These are phyloP conservation scores for Colletotrichum musae DNA, from an alignment of 2,329 filamentous ascomycete genomes.

Conservation along the genomic window DNA sequence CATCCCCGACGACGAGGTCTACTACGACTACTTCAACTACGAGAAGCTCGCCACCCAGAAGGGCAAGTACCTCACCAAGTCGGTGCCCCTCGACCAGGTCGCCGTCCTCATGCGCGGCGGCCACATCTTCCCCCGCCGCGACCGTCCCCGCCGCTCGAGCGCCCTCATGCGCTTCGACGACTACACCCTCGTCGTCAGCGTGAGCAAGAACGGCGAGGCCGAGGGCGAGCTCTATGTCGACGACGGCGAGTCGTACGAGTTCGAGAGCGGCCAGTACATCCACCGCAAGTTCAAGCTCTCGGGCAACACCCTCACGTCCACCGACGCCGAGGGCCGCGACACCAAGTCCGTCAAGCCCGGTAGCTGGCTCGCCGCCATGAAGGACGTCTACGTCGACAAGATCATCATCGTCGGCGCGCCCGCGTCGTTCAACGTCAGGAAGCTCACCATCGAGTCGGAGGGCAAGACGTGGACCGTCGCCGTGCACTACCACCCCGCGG, in stretches of 20 bases:
- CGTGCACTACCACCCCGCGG: slow-evolving; percentile 70
- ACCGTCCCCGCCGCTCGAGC: slow-evolving; percentile 87
- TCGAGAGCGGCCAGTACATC: slow-evolving; percentile 87
- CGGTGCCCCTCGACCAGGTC: slow-evolving; percentile 87
- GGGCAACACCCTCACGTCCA: slow-evolving; percentile 74
- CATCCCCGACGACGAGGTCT: slow-evolving; percentile 88
- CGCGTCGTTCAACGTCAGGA: slow-evolving; percentile 75
- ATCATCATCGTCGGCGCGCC: slow-evolving; percentile 88
- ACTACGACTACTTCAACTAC: slow-evolving; percentile 97
- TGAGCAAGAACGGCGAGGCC: slow-evolving; percentile 74
- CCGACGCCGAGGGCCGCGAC: slow-evolving; percentile 73
- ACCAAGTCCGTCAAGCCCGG: slow-evolving; percentile 71
- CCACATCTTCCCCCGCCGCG: slow-evolving; percentile 91
- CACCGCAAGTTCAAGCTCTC: slow-evolving; percentile 83
- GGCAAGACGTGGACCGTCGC: slow-evolving; percentile 70
- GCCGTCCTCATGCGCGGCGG: slow-evolving; percentile 94
- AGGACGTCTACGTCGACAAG: slow-evolving; percentile 83
- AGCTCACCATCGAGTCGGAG: slow-evolving; percentile 67
- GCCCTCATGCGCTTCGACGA: slow-evolving; percentile 95
- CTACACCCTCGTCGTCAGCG: slow-evolving; percentile 88
- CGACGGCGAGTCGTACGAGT: slow-evolving; percentile 94
- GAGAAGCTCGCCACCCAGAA: slow-evolving; percentile 78
- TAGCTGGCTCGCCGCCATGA: slow-evolving; percentile 85
- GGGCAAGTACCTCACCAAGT: slow-evolving; percentile 78
- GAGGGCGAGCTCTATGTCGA: slow-evolving; percentile 90